Evolutionary conservation across 2,329 filamentous ascomycete species (phyloP), one percentile per base, ranked within the genome.

Genomic region (Gaeumannomyces sp.): DNA sequence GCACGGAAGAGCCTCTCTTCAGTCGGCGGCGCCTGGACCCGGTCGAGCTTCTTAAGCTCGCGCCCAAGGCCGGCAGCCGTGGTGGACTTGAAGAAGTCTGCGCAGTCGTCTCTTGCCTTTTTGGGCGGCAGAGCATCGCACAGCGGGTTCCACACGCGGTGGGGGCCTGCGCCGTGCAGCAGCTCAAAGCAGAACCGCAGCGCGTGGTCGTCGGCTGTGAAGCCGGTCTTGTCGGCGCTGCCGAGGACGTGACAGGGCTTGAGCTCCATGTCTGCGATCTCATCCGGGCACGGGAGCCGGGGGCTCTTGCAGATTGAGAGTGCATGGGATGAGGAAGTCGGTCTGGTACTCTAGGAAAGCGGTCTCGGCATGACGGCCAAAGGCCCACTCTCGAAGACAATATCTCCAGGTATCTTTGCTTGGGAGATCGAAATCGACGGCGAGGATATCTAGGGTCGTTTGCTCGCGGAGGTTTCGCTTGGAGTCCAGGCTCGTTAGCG

Each of bases 181-280:
- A 62, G 38, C 14, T 22, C 60, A 16, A 62, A 62, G 38, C 60
- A 62, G 60, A 62, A 62, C 33, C 60, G 25, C 7, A 62, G 14
- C 4, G 25, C 60, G 16, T 62, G 60, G 38, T 62, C 60, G 5
- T 27, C 27, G 25, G 60, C n/a, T 6, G 27, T 62, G 25, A 38
- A 53, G 38, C 13, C 35, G 13, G 25, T 14, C 25, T 29, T 62
- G 60, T 62, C 60, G 35, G 27, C 25, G 27, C 28, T 38, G 38
- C 38, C 60, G 1, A 62, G 38, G 13, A 56, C 25, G 16, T 62
- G 60, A 16, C 29, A 22, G 25, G 60, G 7, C 25, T 62, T 38
- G 33, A 53, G 60, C 60, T 28, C 27, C n/a, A 45, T 62, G 35
- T 4, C n/a, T 19, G 50, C 19, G 38, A 62, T 11, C 25, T 28